These are phyloP conservation scores for Tuber melanosporum DNA, from an alignment of 495 filamentous ascomycete species.

Conservation along the genomic window DNA sequence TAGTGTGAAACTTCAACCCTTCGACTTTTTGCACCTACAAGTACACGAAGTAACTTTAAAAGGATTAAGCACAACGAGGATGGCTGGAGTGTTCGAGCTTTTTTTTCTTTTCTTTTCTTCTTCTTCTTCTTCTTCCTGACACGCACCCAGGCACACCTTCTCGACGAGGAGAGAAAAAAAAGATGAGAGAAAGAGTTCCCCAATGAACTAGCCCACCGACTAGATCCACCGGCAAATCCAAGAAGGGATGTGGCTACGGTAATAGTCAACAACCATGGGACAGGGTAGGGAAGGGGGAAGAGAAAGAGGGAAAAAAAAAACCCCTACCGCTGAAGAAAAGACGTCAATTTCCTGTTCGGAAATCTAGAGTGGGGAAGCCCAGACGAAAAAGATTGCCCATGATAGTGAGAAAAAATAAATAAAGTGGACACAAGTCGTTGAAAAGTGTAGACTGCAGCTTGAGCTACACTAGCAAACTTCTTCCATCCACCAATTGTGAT, in stretches of 20 bases:
- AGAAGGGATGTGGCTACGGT: constrained; percentile 29
- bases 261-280: constrained; percentile 29
- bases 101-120: not conserved
- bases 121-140: not conserved
- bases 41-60: constrained; percentile 3
- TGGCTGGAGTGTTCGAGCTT: not conserved
- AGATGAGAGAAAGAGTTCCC: not conserved
- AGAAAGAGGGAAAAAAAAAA: constrained; percentile 18
- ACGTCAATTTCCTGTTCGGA: constrained; percentile 28
- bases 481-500: constrained; percentile 39
- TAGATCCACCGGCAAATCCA: constrained; percentile 28
- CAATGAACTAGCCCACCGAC: constrained; percentile 8
- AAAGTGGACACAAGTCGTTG: constrained; percentile 31
- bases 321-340: constrained; percentile 20
- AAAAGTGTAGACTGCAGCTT: constrained; percentile 27
- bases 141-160: not conserved
- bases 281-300: constrained; percentile 14
- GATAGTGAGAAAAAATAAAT: constrained; percentile 29
- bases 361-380: constrained; percentile 35
- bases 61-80: not conserved
- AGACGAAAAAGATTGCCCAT: constrained; percentile 29
- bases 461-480: constrained; percentile 30
- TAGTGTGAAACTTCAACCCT: not conserved
- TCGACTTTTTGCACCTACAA: constrained; percentile 1
- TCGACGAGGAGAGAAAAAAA: not conserved